Base-by-base conservation (phyloP, 1,284 basidiomycete species). In the Naganishia sp. region DNA sequence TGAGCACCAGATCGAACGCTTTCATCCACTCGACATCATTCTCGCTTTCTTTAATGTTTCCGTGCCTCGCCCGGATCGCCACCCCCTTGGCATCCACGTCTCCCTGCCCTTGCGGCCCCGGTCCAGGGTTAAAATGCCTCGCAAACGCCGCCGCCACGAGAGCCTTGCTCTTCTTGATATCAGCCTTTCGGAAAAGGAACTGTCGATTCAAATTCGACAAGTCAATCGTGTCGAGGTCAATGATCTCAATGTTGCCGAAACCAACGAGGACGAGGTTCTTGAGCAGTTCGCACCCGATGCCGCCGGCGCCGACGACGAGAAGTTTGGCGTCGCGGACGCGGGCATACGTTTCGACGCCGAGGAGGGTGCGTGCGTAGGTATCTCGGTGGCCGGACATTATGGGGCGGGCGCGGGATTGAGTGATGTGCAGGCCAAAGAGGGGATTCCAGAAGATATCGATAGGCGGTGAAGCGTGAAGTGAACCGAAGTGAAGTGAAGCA, bases 151-250 rank as follows among this genome's bases (percentile, higher is more conserved):
- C 89, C 1, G 96, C 96, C 11, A 97, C 92, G 77, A 95, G 76
- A 7, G 94, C 90, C 81, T 99, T 99, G 72, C 93, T 89, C 76
- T 97, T 90, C 75, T 96, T 95, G 68, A 99, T 92, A 76, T 98
- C 94, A 73, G 94, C 94, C 81, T 98, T 98, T 70, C 88, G 87
- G 81, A 99, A 99, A 45, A 99, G 83, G 79, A 99, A 99, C 76
- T 99, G 96, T 25, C 96, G 86, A 77, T 99, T 99, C 61, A 99
- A 83, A 78, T 99, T 99, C 61, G 94, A 97, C 39, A 99, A 85
- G 84, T 99, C 96, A 79, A 99, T 99, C 7, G 95, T 99, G 81
- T 99, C 96, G 68, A 99, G 84, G 81, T 99, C 96, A 70, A 99
- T 85, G 63, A 85, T 82, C 0, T 95, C 94, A 70, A 98, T 94